Percentiles rank a stretch among this genome's conserved stretches.
These are phyloP conservation scores for Ustilago lituana DNA, from an alignment of 1,284 basidiomycete genomes.

Conservation along the genomic window DNA sequence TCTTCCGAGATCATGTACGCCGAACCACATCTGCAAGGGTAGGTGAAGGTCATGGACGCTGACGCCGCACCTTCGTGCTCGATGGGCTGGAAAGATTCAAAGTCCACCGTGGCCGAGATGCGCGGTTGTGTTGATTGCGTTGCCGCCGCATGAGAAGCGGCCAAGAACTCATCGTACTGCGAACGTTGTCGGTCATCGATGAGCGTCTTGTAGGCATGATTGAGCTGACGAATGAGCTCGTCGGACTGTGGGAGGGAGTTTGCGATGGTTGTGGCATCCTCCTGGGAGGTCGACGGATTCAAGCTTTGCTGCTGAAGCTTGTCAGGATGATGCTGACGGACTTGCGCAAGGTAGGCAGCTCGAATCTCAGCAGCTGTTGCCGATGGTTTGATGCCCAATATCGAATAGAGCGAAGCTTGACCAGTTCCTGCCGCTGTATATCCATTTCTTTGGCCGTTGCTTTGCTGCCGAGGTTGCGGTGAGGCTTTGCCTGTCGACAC, in stretches of 20 bases:
- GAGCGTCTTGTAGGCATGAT: conserved; percentile 40
- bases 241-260: conserved; percentile 16
- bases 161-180: conserved; percentile 27
- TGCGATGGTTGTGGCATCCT: conserved; percentile 10
- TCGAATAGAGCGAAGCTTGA: conserved; percentile 16
- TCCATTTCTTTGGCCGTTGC: neutral
- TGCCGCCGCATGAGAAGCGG: conserved; percentile 7
- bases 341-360: conserved; percentile 39
- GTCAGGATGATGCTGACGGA: conserved; percentile 41
- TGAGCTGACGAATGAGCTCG: conserved; percentile 30
- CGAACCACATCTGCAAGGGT: conserved; percentile 37
- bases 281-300: neutral
- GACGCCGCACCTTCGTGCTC: neutral
- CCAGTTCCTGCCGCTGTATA: neutral
- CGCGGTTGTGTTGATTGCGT: conserved; percentile 11
- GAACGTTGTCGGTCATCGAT: conserved; percentile 20
- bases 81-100: conserved; percentile 27
- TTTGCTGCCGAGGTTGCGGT: neutral
- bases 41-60: conserved; percentile 15
- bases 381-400: conserved; percentile 23
- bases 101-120: conserved; percentile 30
- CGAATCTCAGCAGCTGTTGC: conserved; percentile 31
- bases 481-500: neutral
- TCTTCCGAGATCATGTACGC: conserved; percentile 18
- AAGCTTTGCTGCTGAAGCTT: conserved; percentile 41